Evolutionary conservation across 495 filamentous ascomycete genomes (phyloP), one percentile per base, ranked within the genome.

Genomic region (Penicillium riverlandense): DNA sequence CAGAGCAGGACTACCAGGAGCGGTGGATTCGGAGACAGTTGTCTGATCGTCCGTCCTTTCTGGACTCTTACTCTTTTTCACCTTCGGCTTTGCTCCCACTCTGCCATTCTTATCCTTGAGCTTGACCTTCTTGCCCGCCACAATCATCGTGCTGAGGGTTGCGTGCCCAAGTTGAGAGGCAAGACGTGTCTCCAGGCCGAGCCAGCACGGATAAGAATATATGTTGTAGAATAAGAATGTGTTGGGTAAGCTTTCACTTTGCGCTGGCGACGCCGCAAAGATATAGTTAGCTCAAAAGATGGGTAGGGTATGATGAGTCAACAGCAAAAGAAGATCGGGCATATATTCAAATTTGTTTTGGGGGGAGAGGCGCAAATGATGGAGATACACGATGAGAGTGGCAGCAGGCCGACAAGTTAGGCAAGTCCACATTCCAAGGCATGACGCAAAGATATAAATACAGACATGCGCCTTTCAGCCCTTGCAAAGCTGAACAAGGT

Each of bases 131-230:
- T 69, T 69, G 47, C 53, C 55, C 57, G 59, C 50, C 27, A 53
- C 54, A 22, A 48, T 58, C 66, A 70, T 69, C 14, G 47, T 56
- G 55, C 43, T 41, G 53, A 48, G 45, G 55, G 56, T 66, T 62
- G 57, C 41, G 63, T 65, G 65, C 59, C 58, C 60, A 63, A 66
- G 47, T 45, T 49, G 22, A 39, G 45, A 43, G 48, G 39, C 13
- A 40, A 45, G 36, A 48, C 67, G 69, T 70, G 67, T 70, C 64
- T 59, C 67, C 66, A 72, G 63, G 63, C 67, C 50, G 53, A 46
- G 57, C 59, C 40, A 52, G 22, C 22, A 6, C 2, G 0, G 22
- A 22, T 22, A 22, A 22, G 22, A 22, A 6, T 3, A 22, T 22
- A 22, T 3, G 6, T 22, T 4, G 22, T 22, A 6, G 22, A 22